Conservation (phyloP, 1,139 yeast species). For the Casaregolazyma suthepensis region DNA sequence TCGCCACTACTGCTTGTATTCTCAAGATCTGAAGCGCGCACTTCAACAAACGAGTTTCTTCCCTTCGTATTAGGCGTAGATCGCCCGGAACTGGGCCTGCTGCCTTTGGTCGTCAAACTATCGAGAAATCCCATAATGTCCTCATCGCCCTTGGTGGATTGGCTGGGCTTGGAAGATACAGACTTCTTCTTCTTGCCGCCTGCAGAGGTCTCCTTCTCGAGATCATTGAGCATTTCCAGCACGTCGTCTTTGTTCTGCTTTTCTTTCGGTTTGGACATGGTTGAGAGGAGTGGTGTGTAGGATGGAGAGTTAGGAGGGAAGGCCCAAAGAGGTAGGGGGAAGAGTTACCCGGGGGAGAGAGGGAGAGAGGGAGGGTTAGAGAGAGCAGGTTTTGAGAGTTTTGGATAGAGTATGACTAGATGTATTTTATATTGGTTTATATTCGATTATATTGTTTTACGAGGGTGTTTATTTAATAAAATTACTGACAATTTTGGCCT, state of each 20-base stretch:
- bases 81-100: constrained; percentile 21
- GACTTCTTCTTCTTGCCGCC: constrained; percentile 17
- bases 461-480: too few species aligned
- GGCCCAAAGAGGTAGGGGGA: not conserved
- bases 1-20: not conserved
- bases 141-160: constrained; percentile 40
- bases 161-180: not conserved
- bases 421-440: too few species aligned
- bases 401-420: too few species aligned
- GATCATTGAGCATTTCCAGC: constrained; percentile 78
- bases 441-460: too few species aligned
- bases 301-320: not conserved
- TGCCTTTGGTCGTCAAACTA: constrained; percentile 43
- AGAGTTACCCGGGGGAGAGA: not conserved
- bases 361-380: not conserved
- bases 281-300: not conserved
- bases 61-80: constrained; percentile 16
- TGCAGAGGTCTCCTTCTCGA: constrained; percentile 58
- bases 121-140: constrained; percentile 85
- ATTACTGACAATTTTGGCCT: too few species aligned
- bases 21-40: constrained; percentile 2
- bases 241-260: constrained; percentile 54
- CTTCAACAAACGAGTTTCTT: constrained; percentile 3
- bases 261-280: constrained; percentile 12
- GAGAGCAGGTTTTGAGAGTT: too few species aligned